phyloP scores from a whole-genome alignment of 179 eudicot species.

The Beta macrorhiza region DNA sequence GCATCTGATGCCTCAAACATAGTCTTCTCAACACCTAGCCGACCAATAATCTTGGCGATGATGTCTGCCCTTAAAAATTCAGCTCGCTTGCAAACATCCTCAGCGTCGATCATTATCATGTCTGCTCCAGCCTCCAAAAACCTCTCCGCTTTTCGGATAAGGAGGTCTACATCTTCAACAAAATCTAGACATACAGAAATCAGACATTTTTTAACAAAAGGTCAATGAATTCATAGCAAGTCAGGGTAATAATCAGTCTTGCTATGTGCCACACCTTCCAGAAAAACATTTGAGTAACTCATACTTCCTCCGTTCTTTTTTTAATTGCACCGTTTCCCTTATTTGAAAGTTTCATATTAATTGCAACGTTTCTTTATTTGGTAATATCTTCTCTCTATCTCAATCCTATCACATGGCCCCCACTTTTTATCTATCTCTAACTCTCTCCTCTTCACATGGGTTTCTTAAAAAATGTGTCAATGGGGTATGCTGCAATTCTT shows the following conservation, averaged over 20 bases:
- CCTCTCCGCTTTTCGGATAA: constrained; percentile 84
- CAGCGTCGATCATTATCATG: constrained; percentile 89
- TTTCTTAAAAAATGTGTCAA: too few relatives aligned
- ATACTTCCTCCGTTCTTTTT: too few relatives aligned
- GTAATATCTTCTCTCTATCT: too few relatives aligned
- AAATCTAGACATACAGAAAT: constrained; percentile 40
- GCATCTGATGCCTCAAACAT: constrained; percentile 89
- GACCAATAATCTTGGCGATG: constrained; percentile 78
- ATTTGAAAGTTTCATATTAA: too few relatives aligned
- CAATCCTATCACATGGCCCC: background rate
- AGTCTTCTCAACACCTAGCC: constrained; percentile 81
- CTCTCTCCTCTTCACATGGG: too few relatives aligned
- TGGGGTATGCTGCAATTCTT: background rate
- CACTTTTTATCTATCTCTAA: too few relatives aligned
- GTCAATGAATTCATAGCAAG: background rate
- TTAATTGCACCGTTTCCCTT: too few relatives aligned
- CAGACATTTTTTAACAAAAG: background rate
- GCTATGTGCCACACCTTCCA: background rate
- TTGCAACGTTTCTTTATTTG: too few relatives aligned
- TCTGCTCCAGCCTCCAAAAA: constrained; percentile 98
- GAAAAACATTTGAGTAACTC: too few relatives aligned
- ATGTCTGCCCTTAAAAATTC: constrained; percentile 73
- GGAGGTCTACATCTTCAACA: constrained; percentile 80
- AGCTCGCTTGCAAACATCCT: constrained; percentile 69
- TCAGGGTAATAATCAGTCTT: background rate